Evolutionary conservation across 345 rosid genomes (phyloP).

Genomic region (Moringa oleifera): DNA sequence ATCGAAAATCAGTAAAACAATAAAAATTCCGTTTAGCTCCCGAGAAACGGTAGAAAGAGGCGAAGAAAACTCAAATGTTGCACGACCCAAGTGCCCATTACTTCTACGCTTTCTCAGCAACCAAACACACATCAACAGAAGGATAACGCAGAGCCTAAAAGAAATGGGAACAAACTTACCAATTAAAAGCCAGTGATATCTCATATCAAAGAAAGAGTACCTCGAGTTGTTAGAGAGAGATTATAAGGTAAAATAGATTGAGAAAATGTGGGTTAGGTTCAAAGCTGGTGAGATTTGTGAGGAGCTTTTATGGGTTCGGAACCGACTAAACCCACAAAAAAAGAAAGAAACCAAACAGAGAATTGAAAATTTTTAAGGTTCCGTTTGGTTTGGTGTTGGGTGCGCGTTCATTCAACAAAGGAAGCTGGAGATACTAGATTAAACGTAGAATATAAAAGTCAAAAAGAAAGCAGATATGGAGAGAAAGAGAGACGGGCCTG

Average conservation of each 20-base stretch:
- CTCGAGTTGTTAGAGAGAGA: slow-evolving; percentile 1
- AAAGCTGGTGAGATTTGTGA: slow-evolving; percentile 30
- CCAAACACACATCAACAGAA: slow-evolving; percentile 4
- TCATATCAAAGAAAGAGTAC: not conserved
- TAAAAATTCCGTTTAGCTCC: slow-evolving; percentile 6
- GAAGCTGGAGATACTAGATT: slow-evolving; percentile 30
- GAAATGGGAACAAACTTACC: too few species aligned
- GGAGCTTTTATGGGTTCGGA: slow-evolving; percentile 20
- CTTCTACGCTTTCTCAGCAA: slow-evolving; percentile 16
- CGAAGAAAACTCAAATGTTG: slow-evolving; percentile 8
- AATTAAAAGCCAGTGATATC: too few species aligned
- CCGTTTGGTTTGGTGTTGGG: slow-evolving; percentile 25
- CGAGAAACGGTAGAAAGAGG: slow-evolving; percentile 5
- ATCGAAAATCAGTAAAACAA: not conserved
- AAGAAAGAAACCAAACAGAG: not conserved
- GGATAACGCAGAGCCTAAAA: not conserved
- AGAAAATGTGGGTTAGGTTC: slow-evolving; percentile 29
- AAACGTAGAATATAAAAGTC: slow-evolving; percentile 25
- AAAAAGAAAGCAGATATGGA: slow-evolving; percentile 14
- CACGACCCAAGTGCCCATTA: slow-evolving; percentile 13
- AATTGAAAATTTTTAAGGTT: slow-evolving; percentile 5
- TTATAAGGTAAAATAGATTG: not conserved
- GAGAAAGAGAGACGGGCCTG: not conserved
- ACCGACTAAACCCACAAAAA: slow-evolving; percentile 21
- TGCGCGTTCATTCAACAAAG: slow-evolving; percentile 35